Base-by-base conservation (phyloP, 2,329 filamentous ascomycete species). In the Escovopsis sp. region DNA sequence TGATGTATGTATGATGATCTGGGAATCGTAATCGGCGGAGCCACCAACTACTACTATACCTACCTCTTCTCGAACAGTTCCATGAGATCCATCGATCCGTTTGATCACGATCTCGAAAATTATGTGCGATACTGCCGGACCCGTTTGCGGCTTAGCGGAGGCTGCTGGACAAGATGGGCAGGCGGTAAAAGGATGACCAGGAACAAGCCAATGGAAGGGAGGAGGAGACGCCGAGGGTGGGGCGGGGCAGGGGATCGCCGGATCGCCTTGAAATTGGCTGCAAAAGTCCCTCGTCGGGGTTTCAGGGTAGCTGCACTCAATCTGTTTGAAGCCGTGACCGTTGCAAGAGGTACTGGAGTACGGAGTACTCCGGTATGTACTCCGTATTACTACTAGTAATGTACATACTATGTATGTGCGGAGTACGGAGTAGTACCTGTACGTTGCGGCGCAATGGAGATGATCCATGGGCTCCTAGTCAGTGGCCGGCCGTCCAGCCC, bases 131-230 rank as follows among this genome's bases (percentile, higher is more conserved):
- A 23, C 23, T 23, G 23, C 23, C 23, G 23, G 23, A 23, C 23
- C 23, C 23, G 23, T 23, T 23, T 23, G 23, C 23, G 23, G 23
- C 23, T 23, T 23, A 15, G 15, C 15, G 23, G 23, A 26, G 37
- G 35, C 12, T 7, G 37, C 12, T 19, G 10, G 40, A n/a, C 2
- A 8, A 38, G 33, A 37, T 12, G 3, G 37, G 43, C 12, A 47
- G 40, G 45, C 45, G 45, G 45, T 47, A 39, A 18, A 12, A 12
- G 12, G 12, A 4, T 23, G 26, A 15, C 15, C 12, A 35, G 6
- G 23, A 4, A 32, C 15, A 28, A 26, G 18, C 44, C 44, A 45
- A 45, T 45, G 15, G 43, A 28, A 23, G 30, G 2, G 23, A 4
- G 23, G 23, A 23, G 23, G 23, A 23, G 4, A 23, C 6, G 23